Evolutionary conservation across 306 rosid genomes (phyloP), one percentile per base, ranked within the genome.

Genomic region (Dryas alaskensis): DNA sequence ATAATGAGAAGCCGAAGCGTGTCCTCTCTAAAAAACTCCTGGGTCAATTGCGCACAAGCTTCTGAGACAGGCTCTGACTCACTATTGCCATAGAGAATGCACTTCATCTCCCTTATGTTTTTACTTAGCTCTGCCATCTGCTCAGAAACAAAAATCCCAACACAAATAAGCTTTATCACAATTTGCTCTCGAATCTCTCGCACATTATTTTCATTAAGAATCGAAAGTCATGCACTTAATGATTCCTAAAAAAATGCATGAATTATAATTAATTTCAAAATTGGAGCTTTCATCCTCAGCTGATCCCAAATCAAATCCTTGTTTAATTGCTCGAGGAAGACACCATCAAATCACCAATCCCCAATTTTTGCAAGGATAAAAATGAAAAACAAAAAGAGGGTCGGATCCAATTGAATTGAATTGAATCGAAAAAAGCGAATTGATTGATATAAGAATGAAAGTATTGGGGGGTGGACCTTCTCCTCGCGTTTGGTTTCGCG

Each of bases 11-110:
- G 92, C 25, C 92, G 89, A 60, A 94, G 77, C 0, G 96, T 87
- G 73, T 92, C 68, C 88, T 89, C 97, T 74, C 79, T 86, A 73
- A 94, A 94, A 73, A 94, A 89, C 82, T 94, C 99, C 76, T 89
- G 96, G 8, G 99, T 94, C 81, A 94, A 70, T 58, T 94, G 97
- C 0, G 90, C 90, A 78, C 99, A 94, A 73, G 97, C 92, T 84
- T 94, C 99, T 0, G 99, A 61, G 13, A 94, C 90, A 2, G 99
- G 99, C 78, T 94, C 99, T 4, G 97, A 88, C 72, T 94, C 99
- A 67, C 99, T 94, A 65, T 92, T 89, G 45, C 99, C 99, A 65
- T 94, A 94, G 39, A 94, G 95, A 76, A 88, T 88, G 27, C 85
- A 64, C 89, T 94, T 94, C 80, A 94, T 68, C 90, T 94, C 99